A percentile compares a stretch with the other conserved stretches of the same genome.
Conservation (phyloP, 257 asterid species). For the Apocynum venetum region DNA sequence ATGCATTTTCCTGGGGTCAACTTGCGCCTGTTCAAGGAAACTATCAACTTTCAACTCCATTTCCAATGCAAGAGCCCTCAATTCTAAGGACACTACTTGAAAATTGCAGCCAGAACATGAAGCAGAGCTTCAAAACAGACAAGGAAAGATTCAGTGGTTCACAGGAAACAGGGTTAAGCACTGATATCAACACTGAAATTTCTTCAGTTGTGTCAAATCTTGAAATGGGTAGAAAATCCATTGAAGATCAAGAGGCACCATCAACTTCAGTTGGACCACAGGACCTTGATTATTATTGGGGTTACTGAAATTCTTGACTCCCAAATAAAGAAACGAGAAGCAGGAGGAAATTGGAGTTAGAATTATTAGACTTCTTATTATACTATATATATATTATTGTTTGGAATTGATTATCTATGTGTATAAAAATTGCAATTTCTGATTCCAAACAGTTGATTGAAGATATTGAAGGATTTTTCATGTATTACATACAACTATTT, state of each 20-base stretch:
- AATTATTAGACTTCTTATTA: background rate
- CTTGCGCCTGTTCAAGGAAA: conserved; percentile 31
- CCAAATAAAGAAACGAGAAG: conserved; percentile 6
- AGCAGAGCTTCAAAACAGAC: conserved; percentile 36
- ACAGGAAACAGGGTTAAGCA: conserved; percentile 48
- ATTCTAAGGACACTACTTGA: conserved; percentile 26
- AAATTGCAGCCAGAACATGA: conserved; percentile 35
- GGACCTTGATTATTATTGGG: conserved; percentile 62
- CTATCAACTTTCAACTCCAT: conserved; percentile 22
- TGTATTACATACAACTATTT: background rate
- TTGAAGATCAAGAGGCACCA: conserved; percentile 37
- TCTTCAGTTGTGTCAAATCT: conserved; percentile 51
- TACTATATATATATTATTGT: background rate
- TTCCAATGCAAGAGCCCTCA: conserved; percentile 29
- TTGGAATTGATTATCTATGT: conserved; percentile 1
- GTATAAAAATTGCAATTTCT: background rate
- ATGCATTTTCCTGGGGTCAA: conserved; percentile 37
- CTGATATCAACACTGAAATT: conserved; percentile 38
- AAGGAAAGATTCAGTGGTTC: conserved; percentile 35
- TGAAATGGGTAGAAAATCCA: conserved; percentile 43
- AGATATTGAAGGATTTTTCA: background rate
- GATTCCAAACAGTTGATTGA: background rate
- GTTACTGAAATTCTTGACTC: conserved; percentile 31
- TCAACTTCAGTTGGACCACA: conserved; percentile 31
- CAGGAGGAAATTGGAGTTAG: background rate